Base-by-base conservation (phyloP, 805 yeast species). In the Myxozyma vanderwaltii region DNA sequence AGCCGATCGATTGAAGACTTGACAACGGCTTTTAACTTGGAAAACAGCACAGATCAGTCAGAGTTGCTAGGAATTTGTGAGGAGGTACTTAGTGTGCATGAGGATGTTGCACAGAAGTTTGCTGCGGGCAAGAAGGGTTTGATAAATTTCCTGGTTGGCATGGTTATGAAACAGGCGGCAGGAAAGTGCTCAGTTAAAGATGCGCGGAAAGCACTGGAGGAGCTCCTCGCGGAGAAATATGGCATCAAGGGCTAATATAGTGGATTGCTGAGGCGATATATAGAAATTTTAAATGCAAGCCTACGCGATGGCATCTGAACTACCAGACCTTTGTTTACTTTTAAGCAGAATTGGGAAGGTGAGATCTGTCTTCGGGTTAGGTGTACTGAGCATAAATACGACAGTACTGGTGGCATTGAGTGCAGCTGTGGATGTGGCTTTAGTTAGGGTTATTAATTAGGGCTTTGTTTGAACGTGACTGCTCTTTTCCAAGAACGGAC, bases 81-180 rank as follows among this genome's bases (percentile, higher is more conserved):
- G 19, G 74, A 72, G 10, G 78, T 85, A 1, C 70, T 86, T 0
- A 66, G 63, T 0, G 73, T 74, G 5, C 74, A 86, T 65, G 77
- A 77, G 0, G 82, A 81, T 17, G 81, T 86, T 17, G 88, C 88
- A 2, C 73, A 76, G 19, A 82, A 81, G 51, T 79, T 90, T 27
- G 70, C 70, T 23, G 67, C 74, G 0, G 91, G 91, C 1, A 55
- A 82, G 63, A 73, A 75, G 43, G 82, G 81, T 36, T 82, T 91
- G 12, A 67, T 92, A n/a, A 88, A 90, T 67, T 89, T 77, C 68
- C 76, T 94, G 56, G 80, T 94, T 2, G 98, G 97, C 0, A 82
- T 82, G 69, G 95, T 90, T 19, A 89, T 94, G 96, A 83, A 84
- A 67, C 75, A 79, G 56, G 82, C 89, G 1, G 87, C 85, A 65